Base-by-base conservation (phyloP, 192 early-diverging fungal genomes). In the Borealophlyctis nickersoniae region DNA sequence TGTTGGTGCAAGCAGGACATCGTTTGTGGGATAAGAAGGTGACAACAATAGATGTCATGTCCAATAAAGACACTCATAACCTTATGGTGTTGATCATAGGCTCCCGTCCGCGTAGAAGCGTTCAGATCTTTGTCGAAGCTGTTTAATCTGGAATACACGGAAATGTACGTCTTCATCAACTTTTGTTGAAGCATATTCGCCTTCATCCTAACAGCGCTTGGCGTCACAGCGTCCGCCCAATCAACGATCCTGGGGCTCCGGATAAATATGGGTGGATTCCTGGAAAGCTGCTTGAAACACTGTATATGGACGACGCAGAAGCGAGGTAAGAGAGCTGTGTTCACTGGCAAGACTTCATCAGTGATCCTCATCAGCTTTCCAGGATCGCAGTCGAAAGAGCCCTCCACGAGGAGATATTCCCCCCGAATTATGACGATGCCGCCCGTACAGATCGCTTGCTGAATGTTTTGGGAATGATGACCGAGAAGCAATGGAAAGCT, bases 1-100 rank as follows among this genome's bases (percentile, higher is more conserved):
- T 86, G 48, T 27, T 81, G 31, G 55, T 78, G 29, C 77, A 79
- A 51, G 69, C 93, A 3, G 89, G 84, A 23, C 79, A 87, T 52
- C 84, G 96, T n/a, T 89, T 94, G 76, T 88, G 86, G 54, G 96
- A 98, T 73, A 92, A 92, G 56, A 91, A 91, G 74, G 77, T 29
- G 66, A 33, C 14, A 22, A 31, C 4, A 36, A 5, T 23, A 33
- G 16, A 13, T 60, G 26, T 14, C 31, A 28, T 2, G 0, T 23
- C 35, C 30, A 1, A 7, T 7, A 45, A 45, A 45, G 9, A 13
- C 39, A 7, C 7, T n/a, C 57, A n/a, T 16, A n/a, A 58, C 4
- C 9, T 16, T 22, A 33, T 13, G 5, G 28, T 16, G 4, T 58
- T 36, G 28, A 2, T 14, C 22, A 14, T 58, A 83, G 81, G 72